Evolutionary conservation across 1,284 basidiomycete genomes (phyloP).

Genomic region (Pseudomicrostroma phylloplanum): DNA sequence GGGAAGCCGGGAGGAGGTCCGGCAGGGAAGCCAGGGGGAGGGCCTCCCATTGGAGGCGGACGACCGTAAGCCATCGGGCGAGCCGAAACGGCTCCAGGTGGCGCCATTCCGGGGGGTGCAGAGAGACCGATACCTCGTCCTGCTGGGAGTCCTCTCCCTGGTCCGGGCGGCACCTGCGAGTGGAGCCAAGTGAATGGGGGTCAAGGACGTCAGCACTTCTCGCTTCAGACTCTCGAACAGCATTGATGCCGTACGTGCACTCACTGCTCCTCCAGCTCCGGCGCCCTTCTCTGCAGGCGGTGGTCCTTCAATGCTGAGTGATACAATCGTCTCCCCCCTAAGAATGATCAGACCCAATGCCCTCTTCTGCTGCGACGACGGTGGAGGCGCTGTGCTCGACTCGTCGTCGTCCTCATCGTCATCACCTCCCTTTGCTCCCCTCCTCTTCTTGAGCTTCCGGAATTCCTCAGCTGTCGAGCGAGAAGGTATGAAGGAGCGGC

Average conservation of each 20-base stretch:
- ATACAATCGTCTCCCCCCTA: slow-evolving; percentile 92
- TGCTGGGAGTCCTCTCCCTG: slow-evolving; percentile 88
- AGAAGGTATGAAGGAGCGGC: not conserved
- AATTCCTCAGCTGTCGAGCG: slow-evolving; percentile 41
- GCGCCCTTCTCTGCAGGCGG: slow-evolving; percentile 85
- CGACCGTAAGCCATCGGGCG: slow-evolving; percentile 48
- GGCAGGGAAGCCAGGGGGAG: slow-evolving; percentile 59
- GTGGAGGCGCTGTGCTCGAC: slow-evolving; percentile 53
- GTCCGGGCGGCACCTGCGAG: slow-evolving; percentile 69
- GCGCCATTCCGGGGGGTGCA: slow-evolving; percentile 62
- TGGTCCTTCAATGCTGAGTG: slow-evolving; percentile 87
- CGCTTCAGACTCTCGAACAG: no score
- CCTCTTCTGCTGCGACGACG: slow-evolving; percentile 91
- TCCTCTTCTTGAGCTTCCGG: slow-evolving; percentile 40
- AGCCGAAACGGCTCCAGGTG: slow-evolving; percentile 55
- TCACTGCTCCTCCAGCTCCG: slow-evolving; percentile 62
- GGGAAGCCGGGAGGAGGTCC: slow-evolving; percentile 50
- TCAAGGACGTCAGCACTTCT: no score
- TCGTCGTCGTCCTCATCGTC: slow-evolving; percentile 39
- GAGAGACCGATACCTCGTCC: slow-evolving; percentile 90
- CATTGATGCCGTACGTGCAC: slow-evolving; percentile 50
- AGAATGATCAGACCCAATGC: slow-evolving; percentile 91
- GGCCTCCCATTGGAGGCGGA: slow-evolving; percentile 58
- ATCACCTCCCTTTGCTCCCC: slow-evolving; percentile 23
- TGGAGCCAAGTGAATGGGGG: not conserved